A percentile compares a stretch with the other conserved stretches of the same genome.
phyloP scores from a whole-genome alignment of 2,329 filamentous ascomycete species.

The Clonostachys rhizophaga region DNA sequence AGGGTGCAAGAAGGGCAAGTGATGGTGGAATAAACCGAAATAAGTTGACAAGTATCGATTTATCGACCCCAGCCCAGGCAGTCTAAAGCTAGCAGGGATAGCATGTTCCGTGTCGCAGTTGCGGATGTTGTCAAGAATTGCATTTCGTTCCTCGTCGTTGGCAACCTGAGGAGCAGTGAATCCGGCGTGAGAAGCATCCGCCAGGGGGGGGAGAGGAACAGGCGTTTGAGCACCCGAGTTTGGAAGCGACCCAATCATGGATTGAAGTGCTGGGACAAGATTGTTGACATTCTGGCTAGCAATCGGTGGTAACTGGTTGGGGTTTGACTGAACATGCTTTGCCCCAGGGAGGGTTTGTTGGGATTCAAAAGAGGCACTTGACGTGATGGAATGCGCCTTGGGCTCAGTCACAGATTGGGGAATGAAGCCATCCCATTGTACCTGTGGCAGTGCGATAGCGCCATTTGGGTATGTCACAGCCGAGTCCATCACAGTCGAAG shows the following conservation, averaged over 20 bases:
- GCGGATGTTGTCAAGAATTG: constrained; percentile 83
- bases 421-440: constrained; percentile 90
- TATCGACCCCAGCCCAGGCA: constrained; percentile 74
- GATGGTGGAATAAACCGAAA: constrained; percentile 95
- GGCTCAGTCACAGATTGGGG: constrained; percentile 63
- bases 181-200: constrained; percentile 59
- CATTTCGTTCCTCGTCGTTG: constrained; percentile 78
- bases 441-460: constrained; percentile 77
- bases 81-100: constrained; percentile 82
- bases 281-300: constrained; percentile 58
- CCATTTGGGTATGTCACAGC: constrained; percentile 72
- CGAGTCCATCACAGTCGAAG: constrained; percentile 69
- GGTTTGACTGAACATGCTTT: constrained; percentile 50
- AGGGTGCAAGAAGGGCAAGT: constrained; percentile 91
- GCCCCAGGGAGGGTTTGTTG: constrained; percentile 58
- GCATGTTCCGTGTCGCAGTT: constrained; percentile 75
- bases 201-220: constrained; percentile 68
- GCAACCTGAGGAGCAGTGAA: constrained; percentile 74
- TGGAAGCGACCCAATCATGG: constrained; percentile 69
- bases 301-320: constrained; percentile 62
- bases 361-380: constrained; percentile 65
- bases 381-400: constrained; percentile 71
- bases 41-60: constrained; percentile 95
- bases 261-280: constrained; percentile 61
- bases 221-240: constrained; percentile 66